Percentiles rank a stretch among this genome's conserved stretches.
Evolutionary conservation across 768 basidiomycete genomes (phyloP).

Genomic region (Boletus tylopilopsis): DNA sequence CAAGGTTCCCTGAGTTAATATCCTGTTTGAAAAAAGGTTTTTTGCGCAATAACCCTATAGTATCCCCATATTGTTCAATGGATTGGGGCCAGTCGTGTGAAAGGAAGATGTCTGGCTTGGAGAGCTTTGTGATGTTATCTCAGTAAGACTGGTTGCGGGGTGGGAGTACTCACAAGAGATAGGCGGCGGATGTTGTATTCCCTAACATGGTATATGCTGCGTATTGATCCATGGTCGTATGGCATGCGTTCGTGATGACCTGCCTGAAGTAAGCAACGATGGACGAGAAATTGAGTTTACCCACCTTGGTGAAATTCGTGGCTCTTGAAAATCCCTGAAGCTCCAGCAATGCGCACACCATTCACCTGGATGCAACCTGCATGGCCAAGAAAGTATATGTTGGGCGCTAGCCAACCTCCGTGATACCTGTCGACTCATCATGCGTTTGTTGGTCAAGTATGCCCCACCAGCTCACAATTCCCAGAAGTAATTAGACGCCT

Average conservation of each 20-base stretch:
- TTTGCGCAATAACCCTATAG: constrained; percentile 56
- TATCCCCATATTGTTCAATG: constrained; percentile 81
- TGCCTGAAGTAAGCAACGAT: constrained; percentile 24
- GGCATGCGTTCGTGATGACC: constrained; percentile 83
- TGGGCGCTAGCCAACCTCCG: constrained; percentile 94
- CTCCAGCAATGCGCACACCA: constrained; percentile 84
- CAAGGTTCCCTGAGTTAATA: constrained; percentile 62
- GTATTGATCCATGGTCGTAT: constrained; percentile 65
- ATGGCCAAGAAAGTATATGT: constrained; percentile 93
- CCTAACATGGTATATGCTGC: constrained; percentile 89
- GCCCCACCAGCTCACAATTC: constrained; percentile 63
- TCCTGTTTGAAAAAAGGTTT: constrained; percentile 80
- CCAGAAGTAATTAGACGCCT: constrained; percentile 95
- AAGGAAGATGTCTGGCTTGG: constrained; percentile 71
- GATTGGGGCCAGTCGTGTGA: constrained; percentile 96
- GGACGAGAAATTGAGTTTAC: constrained; percentile 6
- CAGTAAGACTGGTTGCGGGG: neutral
- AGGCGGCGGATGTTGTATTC: constrained; percentile 80
- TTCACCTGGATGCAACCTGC: constrained; percentile 88
- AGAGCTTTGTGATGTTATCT: constrained; percentile 39
- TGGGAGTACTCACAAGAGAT: constrained; percentile 51
- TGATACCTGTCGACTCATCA: constrained; percentile 65
- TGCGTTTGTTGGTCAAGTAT: neutral
- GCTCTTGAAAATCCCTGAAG: constrained; percentile 86
- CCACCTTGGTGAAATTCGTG: constrained; percentile 70